Evolutionary conservation across 495 filamentous ascomycete species (phyloP).

Genomic region (Podospora pseudocomata): DNA sequence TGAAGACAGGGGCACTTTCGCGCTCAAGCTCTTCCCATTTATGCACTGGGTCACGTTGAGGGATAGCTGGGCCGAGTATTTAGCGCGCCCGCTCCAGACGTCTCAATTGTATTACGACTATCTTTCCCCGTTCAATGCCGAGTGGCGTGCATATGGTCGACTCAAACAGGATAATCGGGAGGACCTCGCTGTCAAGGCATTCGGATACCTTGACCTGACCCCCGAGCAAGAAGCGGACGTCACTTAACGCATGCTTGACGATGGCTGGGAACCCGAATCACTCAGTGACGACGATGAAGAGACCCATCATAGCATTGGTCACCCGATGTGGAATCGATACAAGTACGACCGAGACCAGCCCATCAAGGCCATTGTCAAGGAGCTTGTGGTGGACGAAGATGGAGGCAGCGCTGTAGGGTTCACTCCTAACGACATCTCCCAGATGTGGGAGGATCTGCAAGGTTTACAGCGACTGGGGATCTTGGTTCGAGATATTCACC

Average conservation of each 20-base stretch:
- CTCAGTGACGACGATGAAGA: not conserved
- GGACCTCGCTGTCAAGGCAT: constrained; percentile 15
- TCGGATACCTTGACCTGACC: constrained; percentile 19
- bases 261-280: not conserved
- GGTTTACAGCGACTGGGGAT: constrained; percentile 19
- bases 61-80: not conserved
- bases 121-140: constrained; percentile 17
- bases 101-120: constrained; percentile 13
- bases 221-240: constrained; percentile 16
- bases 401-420: not conserved
- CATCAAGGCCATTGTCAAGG: constrained; percentile 21
- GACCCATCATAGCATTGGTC: not conserved
- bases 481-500: constrained; percentile 14
- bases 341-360: constrained; percentile 7
- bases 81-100: constrained; percentile 2
- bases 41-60: not conserved
- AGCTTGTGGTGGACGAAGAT: constrained; percentile 4
- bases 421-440: constrained; percentile 1
- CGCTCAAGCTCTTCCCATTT: constrained; percentile 15
- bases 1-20: constrained; percentile 9
- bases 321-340: constrained; percentile 11
- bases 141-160: constrained; percentile 21
- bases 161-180: constrained; percentile 14
- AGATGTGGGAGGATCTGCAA: constrained; percentile 19
- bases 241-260: not conserved